Base-by-base conservation (phyloP, 2,329 filamentous ascomycete genomes). In the Fusarium tricinctum region DNA sequence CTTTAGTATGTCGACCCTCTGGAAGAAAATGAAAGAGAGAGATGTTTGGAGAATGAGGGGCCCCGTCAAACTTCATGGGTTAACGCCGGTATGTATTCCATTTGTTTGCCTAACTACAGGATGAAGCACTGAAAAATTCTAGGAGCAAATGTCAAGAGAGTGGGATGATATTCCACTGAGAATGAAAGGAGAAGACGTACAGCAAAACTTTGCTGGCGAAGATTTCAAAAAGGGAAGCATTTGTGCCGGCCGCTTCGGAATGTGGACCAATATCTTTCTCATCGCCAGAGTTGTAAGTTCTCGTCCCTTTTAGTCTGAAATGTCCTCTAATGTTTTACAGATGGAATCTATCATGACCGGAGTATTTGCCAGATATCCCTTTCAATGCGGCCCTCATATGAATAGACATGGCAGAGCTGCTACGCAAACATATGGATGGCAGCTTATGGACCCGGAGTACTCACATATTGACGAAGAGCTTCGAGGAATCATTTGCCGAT, bases 241-340 rank as follows among this genome's bases (percentile, higher is more conserved):
- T 8, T 59, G 74, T 40, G 75, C 74, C 2, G 75, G 75, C 0
- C 74, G 75, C 30, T 77, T 66, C 53, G 75, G 75, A 3, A 58
- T 53, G 9, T 77, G 75, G 75, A 75, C 75, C 3, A 75, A 75
- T 40, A 52, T 76, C 28, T 77, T 76, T 45, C 57, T 74, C 30
- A 69, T 75, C 20, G 75, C 58, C 7, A 73, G 66, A 60, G 63
- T 74, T 40, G 75, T 75, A 28, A 69, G 72, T 69, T 17, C n/a
- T 15, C 10, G 15, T 20, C 13, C 8, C 28, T 4, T n/a, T 23
- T 19, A 19, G 13, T 17, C 20, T 13, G 14, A n/a, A 10, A 17
- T 28, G 22, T 15, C 26, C 6, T 17, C 66, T 74, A 56, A 73
- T 22, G 6, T 10, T 12, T 17, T 12, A 8, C 26, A 76, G 75